These are phyloP conservation scores for Trametes sanguinea DNA, from an alignment of 768 basidiomycete genomes.

Conservation along the genomic window DNA sequence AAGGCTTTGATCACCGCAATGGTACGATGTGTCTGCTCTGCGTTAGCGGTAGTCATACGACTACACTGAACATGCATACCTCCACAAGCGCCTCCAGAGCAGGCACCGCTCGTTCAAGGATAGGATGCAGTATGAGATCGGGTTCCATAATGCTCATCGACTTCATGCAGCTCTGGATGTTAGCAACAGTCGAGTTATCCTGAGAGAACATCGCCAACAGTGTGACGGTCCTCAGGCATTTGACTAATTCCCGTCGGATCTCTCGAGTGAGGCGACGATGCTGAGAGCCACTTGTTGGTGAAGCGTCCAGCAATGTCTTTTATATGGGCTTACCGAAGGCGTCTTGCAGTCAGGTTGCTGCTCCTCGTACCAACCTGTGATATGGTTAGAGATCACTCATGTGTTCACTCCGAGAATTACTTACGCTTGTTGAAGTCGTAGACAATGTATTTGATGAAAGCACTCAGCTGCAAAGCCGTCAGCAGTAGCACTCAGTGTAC, in stretches of 20 bases:
- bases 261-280: slow-evolving; percentile 72
- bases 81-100: slow-evolving; percentile 89
- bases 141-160: slow-evolving; percentile 85
- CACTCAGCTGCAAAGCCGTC: slow-evolving; percentile 54
- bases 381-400: not conserved
- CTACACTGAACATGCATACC: slow-evolving; percentile 40
- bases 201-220: slow-evolving; percentile 91
- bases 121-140: slow-evolving; percentile 77
- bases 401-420: not conserved
- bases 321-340: slow-evolving; percentile 47
- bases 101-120: slow-evolving; percentile 82
- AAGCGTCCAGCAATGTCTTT: not conserved
- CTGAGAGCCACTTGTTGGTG: slow-evolving; percentile 33
- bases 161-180: slow-evolving; percentile 80
- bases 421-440: slow-evolving; percentile 84
- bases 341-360: slow-evolving; percentile 78
- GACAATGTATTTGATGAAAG: slow-evolving; percentile 83
- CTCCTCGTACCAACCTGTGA: slow-evolving; percentile 76
- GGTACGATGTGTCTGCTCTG: slow-evolving; percentile 73
- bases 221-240: slow-evolving; percentile 77
- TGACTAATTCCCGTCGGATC: slow-evolving; percentile 86
- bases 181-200: slow-evolving; percentile 69
- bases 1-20: slow-evolving; percentile 85
- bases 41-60: not conserved
- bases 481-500: not conserved